A percentile compares a stretch with the other conserved stretches of the same genome.
These are phyloP conservation scores for Ramichloridium luteum DNA, from an alignment of 2,329 filamentous ascomycete genomes.

Conservation along the genomic window DNA sequence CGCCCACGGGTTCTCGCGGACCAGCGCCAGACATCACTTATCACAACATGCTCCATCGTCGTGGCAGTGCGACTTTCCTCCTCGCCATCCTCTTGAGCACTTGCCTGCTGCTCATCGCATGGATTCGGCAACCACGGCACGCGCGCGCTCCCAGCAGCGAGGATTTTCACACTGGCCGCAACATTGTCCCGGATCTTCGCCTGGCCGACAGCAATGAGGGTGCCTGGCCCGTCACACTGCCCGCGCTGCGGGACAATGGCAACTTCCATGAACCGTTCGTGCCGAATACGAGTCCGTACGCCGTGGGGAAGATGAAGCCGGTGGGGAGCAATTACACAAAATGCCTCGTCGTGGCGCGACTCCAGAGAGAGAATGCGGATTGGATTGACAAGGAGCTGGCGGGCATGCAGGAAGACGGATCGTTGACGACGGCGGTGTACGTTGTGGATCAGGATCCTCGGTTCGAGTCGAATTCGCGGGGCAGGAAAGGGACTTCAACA, in stretches of 20 bases:
- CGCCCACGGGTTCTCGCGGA: too few species aligned
- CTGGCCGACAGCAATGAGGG: constrained; percentile 6
- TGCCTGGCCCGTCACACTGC: neutral
- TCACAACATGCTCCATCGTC: too few species aligned
- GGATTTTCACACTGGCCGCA: constrained; percentile 30
- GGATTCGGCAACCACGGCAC: too few species aligned
- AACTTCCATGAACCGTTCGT: constrained; percentile 18
- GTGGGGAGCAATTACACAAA: constrained; percentile 41
- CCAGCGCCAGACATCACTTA: too few species aligned
- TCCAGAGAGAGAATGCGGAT: constrained; percentile 37
- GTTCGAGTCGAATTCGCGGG: too few species aligned
- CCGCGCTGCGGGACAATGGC: constrained; percentile 2
- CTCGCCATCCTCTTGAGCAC: constrained; percentile 13
- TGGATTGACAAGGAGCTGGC: constrained; percentile 45
- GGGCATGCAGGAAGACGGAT: constrained; percentile 23
- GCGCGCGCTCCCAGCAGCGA: constrained; percentile 27
- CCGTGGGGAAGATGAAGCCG: constrained; percentile 29
- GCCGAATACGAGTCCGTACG: constrained; percentile 17
- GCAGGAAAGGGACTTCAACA: too few species aligned
- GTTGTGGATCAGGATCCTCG: constrained; percentile 35
- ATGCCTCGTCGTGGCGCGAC: constrained; percentile 42
- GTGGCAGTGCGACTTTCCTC: too few species aligned
- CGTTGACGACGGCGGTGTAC: constrained; percentile 37
- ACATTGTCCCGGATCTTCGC: constrained; percentile 16
- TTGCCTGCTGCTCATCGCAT: constrained; percentile 25